Conservation (phyloP, 2,329 filamentous ascomycete species). For the Saccharata proteae region DNA sequence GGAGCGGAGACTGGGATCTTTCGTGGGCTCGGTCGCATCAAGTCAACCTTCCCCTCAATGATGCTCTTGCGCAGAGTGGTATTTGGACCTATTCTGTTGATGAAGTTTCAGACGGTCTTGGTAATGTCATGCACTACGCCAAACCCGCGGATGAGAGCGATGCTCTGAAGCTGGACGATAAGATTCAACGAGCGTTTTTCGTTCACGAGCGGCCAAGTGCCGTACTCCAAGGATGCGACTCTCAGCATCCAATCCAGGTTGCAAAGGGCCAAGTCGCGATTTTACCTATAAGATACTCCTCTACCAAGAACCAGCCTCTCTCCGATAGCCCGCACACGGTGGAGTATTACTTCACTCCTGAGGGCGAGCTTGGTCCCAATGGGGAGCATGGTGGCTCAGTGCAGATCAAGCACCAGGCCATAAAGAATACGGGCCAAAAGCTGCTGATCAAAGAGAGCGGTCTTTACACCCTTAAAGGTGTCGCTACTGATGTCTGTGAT, state of each 20-base stretch:
- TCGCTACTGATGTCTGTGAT: slow-evolving; percentile 68
- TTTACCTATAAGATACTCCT: slow-evolving; percentile 60
- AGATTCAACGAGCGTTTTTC: slow-evolving; percentile 59
- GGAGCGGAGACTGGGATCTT: slow-evolving; percentile 50
- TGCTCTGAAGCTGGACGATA: slow-evolving; percentile 31
- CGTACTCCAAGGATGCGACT: slow-evolving; percentile 61
- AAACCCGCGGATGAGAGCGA: slow-evolving; percentile 56
- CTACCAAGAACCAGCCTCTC: slow-evolving; percentile 44
- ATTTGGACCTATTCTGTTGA: slow-evolving; percentile 85
- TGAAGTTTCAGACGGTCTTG: slow-evolving; percentile 81
- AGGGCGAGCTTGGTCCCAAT: slow-evolving; percentile 54
- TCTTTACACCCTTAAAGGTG: slow-evolving; percentile 71
- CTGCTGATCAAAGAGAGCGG: slow-evolving; percentile 65
- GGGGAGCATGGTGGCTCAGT: slow-evolving; percentile 48
- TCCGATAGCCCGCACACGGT: slow-evolving; percentile 58
- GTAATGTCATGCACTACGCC: slow-evolving; percentile 71
- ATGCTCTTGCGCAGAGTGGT: slow-evolving; percentile 69
- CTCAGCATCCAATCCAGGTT: slow-evolving; percentile 69
- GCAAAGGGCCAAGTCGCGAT: slow-evolving; percentile 57
- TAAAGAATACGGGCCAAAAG: slow-evolving; percentile 50
- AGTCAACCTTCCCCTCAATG: slow-evolving; percentile 75
- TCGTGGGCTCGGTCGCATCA: slow-evolving; percentile 69
- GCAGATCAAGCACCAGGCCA: slow-evolving; percentile 45
- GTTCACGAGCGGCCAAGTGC: slow-evolving; percentile 79
- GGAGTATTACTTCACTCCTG: slow-evolving; percentile 70